These are phyloP conservation scores for Xylariaceae sp. DNA, from an alignment of 2,329 filamentous ascomycete species.

Conservation along the genomic window DNA sequence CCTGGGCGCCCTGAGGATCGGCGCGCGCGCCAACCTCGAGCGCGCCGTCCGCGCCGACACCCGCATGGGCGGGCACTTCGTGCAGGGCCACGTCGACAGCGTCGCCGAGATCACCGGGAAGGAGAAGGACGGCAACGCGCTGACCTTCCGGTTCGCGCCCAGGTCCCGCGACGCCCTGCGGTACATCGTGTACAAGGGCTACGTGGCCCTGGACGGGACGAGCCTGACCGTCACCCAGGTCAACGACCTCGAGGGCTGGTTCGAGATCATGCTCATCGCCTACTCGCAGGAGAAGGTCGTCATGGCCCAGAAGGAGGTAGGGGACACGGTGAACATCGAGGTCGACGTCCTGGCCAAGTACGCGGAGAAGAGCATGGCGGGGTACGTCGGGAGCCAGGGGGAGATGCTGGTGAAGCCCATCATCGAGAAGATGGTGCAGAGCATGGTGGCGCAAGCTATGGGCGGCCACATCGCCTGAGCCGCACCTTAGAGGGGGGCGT, in stretches of 20 bases:
- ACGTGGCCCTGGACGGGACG: constrained; percentile 88
- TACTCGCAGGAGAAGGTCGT: constrained; percentile 95
- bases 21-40: constrained; percentile 82
- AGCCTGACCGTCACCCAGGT: constrained; percentile 90
- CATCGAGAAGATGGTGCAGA: constrained; percentile 68
- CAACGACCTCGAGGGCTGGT: constrained; percentile 73
- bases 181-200: constrained; percentile 96
- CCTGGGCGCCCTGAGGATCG: constrained; percentile 67
- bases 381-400: constrained; percentile 62
- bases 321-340: constrained; percentile 85
- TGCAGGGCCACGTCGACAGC: constrained; percentile 96
- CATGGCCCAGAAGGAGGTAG: constrained; percentile 70
- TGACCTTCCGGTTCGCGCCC: constrained; percentile 80
- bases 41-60: constrained; percentile 86
- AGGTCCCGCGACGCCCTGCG: constrained; percentile 54
- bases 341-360: constrained; percentile 87
- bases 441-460: constrained; percentile 68
- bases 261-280: constrained; percentile 95
- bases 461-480: background rate
- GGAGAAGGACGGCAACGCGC: constrained; percentile 80
- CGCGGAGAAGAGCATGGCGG: constrained; percentile 77
- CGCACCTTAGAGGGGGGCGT: too few species aligned
- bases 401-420: constrained; percentile 50
- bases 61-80: constrained; percentile 96
- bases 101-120: constrained; percentile 70